Evolutionary conservation across 352 stramenopile species (phyloP).

Genomic region (Blastocystis sp.): DNA sequence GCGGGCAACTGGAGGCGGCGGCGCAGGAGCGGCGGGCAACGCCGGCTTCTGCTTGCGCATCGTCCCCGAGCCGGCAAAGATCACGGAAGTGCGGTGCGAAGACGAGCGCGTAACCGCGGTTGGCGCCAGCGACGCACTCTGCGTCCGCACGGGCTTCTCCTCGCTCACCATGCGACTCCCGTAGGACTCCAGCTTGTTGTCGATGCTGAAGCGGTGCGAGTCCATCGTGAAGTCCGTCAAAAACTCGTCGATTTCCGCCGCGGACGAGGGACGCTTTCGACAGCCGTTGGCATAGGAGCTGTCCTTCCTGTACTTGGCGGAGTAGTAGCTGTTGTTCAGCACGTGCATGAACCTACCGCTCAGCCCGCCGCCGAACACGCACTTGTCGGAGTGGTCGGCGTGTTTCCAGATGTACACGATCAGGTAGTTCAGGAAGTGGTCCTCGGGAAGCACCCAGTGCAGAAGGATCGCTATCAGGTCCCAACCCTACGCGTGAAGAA

Average conservation of each 20-base stretch:
- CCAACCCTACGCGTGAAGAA: slow-evolving; percentile 72
- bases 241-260: slow-evolving; percentile 37
- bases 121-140: not conserved
- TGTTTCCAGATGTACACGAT: slow-evolving; percentile 73
- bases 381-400: slow-evolving; percentile 43
- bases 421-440: slow-evolving; percentile 75
- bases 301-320: slow-evolving; percentile 36
- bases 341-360: slow-evolving; percentile 44
- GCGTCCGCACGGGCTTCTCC: not conserved
- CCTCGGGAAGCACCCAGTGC: slow-evolving; percentile 73
- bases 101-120: not conserved
- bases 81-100: not conserved
- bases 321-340: slow-evolving; percentile 65
- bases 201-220: slow-evolving; percentile 45
- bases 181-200: slow-evolving; percentile 30
- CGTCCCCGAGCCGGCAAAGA: not conserved
- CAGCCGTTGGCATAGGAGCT: not conserved
- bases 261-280: not conserved
- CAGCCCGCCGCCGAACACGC: not conserved
- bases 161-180: not conserved
- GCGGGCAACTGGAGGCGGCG: not conserved
- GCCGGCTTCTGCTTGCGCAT: not conserved
- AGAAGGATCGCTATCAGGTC: slow-evolving; percentile 74
- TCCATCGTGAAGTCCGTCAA: slow-evolving; percentile 31
- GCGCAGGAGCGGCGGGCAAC: not conserved